Conservation (phyloP, 805 yeast genomes). For the Metschnikowia drakensbergensis region DNA sequence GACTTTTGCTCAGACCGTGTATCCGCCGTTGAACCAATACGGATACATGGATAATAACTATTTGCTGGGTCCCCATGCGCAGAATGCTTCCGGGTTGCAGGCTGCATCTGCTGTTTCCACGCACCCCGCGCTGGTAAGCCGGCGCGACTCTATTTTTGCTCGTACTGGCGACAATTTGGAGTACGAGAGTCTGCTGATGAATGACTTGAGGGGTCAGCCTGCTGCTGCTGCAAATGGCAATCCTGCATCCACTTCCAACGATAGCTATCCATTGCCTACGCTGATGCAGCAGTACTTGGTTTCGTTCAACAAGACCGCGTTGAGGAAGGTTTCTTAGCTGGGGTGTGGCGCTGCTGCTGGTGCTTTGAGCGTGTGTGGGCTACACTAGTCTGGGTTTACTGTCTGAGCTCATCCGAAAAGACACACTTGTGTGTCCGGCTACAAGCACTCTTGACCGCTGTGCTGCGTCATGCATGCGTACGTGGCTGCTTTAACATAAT, state of each 20-base stretch:
- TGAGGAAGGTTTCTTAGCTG: neutral
- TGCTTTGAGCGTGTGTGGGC: neutral
- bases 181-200: conserved; percentile 2
- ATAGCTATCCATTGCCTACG: conserved; percentile 6
- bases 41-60: conserved; percentile 3
- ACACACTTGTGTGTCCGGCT: too few species aligned
- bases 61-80: neutral
- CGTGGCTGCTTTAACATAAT: too few species aligned
- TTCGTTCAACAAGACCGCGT: conserved; percentile 1
- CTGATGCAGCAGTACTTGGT: conserved; percentile 13
- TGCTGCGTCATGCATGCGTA: too few species aligned
- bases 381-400: too few species aligned
- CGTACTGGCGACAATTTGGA: neutral
- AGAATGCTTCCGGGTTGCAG: neutral
- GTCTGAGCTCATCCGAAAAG: too few species aligned
- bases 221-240: neutral
- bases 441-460: too few species aligned
- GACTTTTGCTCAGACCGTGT: conserved; percentile 1
- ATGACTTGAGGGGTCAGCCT: neutral
- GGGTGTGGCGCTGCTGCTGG: too few species aligned
- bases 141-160: neutral
- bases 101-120: neutral
- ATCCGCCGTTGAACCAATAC: conserved; percentile 3
- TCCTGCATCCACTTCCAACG: neutral
- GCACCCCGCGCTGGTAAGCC: conserved; percentile 1